Evolutionary conservation across 208 protist species (phyloP), one percentile per base, ranked within the genome.

Genomic region (Trypanosoma scelopori): DNA sequence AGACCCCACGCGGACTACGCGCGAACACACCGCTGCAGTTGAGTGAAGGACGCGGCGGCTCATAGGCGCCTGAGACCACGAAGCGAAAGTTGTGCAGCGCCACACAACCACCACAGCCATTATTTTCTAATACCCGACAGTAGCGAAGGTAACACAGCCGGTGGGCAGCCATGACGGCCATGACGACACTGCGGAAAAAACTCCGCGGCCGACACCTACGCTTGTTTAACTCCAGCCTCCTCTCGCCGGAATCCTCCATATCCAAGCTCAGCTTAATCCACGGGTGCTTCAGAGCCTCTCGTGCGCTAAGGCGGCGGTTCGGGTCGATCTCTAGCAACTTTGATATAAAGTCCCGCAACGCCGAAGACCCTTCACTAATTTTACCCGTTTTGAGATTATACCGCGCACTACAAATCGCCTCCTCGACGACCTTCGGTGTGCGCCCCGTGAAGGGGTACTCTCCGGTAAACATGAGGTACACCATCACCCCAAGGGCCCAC

Each of bases 401-500:
- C 25, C 49, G 41, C 22, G 35, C 63, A 15, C 60, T 56, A 55
- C 74, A 78, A 50, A 93, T 91, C 13, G 76, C 73, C 9, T 74
- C 67, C 1, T 50, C 79, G 3, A 91, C 56, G 4, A 75, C 66
- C 11, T 70, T 59, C 27, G 78, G 59, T 1, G 47, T 85, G 30
- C 67, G 25, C 1, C 83, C 91, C 15, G 49, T 64, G 52, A 97
- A 97, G 0, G 93, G 93, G 58, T 84, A 92, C n/a, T 80, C 61
- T 5, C 89, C 87, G 45, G 74, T 58, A 27, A 91, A 75, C 69
- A 97, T 84, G 42, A 92, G 73, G 65, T 97, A 95, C 28, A 88
- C 78, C 55, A 97, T 93, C 28, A 94, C 81, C 9, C 93, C 93
- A 48, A 97, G 48, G 1, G 90, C 84, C 93, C 93, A 97, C 86